Evolutionary conservation across 2,329 filamentous ascomycete genomes (phyloP).

Genomic region (Pseudogymnoascus sp.): DNA sequence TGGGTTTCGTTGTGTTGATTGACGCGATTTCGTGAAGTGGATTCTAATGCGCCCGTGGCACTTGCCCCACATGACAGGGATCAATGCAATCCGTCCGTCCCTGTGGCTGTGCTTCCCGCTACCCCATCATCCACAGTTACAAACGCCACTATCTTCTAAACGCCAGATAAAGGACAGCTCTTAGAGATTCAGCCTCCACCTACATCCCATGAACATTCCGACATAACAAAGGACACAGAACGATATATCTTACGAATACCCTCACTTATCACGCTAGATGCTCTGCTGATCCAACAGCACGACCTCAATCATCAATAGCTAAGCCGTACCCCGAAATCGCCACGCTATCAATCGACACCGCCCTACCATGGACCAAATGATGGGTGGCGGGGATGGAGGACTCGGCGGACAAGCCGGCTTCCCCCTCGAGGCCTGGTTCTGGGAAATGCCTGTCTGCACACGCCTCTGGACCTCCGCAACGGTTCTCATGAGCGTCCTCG

Average conservation of each 20-base stretch:
- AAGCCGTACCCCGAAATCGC: neutral
- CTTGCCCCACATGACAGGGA: neutral
- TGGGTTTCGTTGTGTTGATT: neutral
- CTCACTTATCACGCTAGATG: neutral
- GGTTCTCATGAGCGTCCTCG: conserved; percentile 75
- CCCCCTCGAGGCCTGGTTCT: conserved; percentile 95
- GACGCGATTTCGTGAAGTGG: conserved; percentile 4
- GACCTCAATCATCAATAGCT: neutral
- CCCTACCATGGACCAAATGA: conserved; percentile 28
- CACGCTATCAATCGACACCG: neutral
- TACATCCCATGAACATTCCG: neutral
- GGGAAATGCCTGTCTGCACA: conserved; percentile 95
- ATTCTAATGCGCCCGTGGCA: neutral
- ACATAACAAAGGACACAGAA: neutral
- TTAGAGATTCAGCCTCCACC: neutral
- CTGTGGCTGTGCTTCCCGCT: conserved; percentile 5
- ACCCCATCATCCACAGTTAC: neutral
- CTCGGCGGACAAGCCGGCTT: conserved; percentile 50
- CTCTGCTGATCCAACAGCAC: neutral
- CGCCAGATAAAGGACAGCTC: conserved; percentile 6
- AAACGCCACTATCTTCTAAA: neutral
- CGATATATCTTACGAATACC: neutral
- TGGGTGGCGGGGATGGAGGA: conserved; percentile 26
- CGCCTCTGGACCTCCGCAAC: conserved; percentile 95
- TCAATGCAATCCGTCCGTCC: neutral